phyloP scores from a whole-genome alignment of 352 stramenopile species.

The Phytophthora sojae region DNA sequence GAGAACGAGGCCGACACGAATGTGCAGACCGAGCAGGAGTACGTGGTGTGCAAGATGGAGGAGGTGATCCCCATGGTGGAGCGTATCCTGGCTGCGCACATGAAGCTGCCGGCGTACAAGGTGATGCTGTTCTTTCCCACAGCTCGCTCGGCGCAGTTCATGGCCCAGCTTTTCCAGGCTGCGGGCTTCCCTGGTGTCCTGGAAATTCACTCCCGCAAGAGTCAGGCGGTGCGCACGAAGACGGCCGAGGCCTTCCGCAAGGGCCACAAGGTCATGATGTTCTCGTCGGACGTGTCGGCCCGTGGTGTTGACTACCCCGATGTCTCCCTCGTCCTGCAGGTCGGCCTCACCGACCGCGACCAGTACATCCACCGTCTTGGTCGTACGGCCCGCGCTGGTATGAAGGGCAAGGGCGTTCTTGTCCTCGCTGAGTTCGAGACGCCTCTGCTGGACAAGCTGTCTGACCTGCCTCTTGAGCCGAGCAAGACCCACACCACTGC shows the following conservation, averaged over 20 bases:
- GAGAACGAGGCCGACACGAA: slow-evolving; percentile 93
- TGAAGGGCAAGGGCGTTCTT: slow-evolving; percentile 84
- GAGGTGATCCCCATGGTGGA: slow-evolving; percentile 81
- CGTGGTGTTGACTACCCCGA: slow-evolving; percentile 96
- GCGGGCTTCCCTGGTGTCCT: slow-evolving; percentile 82
- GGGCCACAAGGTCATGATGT: slow-evolving; percentile 90
- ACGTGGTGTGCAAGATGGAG: slow-evolving; percentile 74
- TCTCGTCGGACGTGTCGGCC: slow-evolving; percentile 95
- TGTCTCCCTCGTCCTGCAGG: slow-evolving; percentile 90
- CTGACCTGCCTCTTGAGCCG: slow-evolving; percentile 65
- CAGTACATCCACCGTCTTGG: slow-evolving; percentile 97
- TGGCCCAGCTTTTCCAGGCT: slow-evolving; percentile 90
- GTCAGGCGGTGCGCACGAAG: slow-evolving; percentile 89
- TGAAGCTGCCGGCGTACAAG: slow-evolving; percentile 89
- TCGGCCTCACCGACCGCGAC: slow-evolving; percentile 86
- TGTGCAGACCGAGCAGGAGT: slow-evolving; percentile 88
- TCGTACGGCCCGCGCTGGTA: slow-evolving; percentile 92
- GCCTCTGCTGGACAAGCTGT: slow-evolving; percentile 71
- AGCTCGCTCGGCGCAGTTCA: slow-evolving; percentile 88
- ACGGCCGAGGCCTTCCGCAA: slow-evolving; percentile 91
- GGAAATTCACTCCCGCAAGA: slow-evolving; percentile 97
- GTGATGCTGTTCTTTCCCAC: slow-evolving; percentile 96
- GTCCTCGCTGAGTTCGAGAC: slow-evolving; percentile 90
- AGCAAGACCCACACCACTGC: slow-evolving; percentile 25
- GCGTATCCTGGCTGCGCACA: slow-evolving; percentile 77